Base-by-base conservation (phyloP, 495 filamentous ascomycete genomes). In the Aspergillus incahuasiensis region DNA sequence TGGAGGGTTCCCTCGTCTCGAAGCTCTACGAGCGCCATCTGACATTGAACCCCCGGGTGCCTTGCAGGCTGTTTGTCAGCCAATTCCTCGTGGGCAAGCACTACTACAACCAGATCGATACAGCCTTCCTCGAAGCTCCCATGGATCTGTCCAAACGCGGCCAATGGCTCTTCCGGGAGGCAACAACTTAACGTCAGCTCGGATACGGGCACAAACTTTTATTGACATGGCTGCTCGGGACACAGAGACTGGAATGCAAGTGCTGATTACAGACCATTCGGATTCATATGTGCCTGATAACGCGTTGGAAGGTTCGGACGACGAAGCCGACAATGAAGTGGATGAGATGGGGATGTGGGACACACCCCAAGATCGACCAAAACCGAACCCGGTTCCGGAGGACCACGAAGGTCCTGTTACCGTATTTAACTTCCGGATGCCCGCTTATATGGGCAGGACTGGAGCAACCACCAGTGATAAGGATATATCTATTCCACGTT, bases 11-110 rank as follows among this genome's bases (percentile, higher is more conserved):
- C 91, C 91, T 0, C 65, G 75, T 2, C 76, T 96, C 3, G 78
- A 79, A 43, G 73, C 72, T 2, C 67, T 96, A 13, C 83, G 91
- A 41, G 82, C 87, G 7, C 89, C 89, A 6, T 83, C 82, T 45
- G 89, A 92, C 61, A 81, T 87, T 32, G 82, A 91, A 19, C 75
- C 75, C 22, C 73, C 74, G 6, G 89, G 87, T 18, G 70, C 81
- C 22, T 81, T 92, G 32, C 89, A 92, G 59, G 74, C 74, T 0
- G 79, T 90, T 13, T 92, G 89, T 62, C 79, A 74, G 43, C 89
- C 87, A 43, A 73, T 78, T 20, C 64, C 71, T 19, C 70, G 72
- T 20, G 75, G 71, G 30, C 71, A 77, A 50, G 77, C 80, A 34
- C 54, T 79, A 56, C 69, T 73, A 56, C 73, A 70, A 55, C 75